phyloP scores from a whole-genome alignment of 1,284 basidiomycete genomes.

The Puccinia novopanici region DNA sequence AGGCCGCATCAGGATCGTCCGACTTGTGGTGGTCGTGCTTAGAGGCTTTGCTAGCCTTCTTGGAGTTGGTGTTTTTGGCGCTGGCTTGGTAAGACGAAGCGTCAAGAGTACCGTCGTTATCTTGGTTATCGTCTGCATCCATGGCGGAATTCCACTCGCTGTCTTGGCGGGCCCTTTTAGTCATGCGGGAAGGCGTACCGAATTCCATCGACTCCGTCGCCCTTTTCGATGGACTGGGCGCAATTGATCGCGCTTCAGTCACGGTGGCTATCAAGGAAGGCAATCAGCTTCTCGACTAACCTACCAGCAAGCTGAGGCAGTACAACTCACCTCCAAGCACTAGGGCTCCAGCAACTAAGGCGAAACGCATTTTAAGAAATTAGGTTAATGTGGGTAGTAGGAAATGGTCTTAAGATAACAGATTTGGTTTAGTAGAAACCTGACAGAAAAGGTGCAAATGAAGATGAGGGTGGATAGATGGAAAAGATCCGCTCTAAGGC shows the following conservation, averaged over 20 bases:
- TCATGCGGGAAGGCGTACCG: not conserved
- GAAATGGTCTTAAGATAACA: not conserved
- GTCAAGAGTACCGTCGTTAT: not conserved
- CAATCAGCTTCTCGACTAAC: not conserved
- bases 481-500: too few relatives aligned
- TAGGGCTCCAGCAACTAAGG: constrained; percentile 26
- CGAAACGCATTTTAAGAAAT: constrained; percentile 7
- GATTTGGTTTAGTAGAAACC: not conserved
- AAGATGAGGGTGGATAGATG: too few relatives aligned
- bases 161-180: constrained; percentile 6
- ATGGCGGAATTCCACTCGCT: not conserved
- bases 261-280: not conserved
- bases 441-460: too few relatives aligned
- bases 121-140: not conserved
- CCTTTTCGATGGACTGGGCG: constrained; percentile 21
- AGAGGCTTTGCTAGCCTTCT: not conserved
- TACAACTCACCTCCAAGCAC: constrained; percentile 17
- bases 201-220: constrained; percentile 7
- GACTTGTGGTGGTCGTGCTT: not conserved
- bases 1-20: not conserved
- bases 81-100: not conserved
- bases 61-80: not conserved
- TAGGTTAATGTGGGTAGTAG: not conserved
- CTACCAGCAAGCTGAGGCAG: too few relatives aligned
- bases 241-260: constrained; percentile 2